Conservation (phyloP, 495 filamentous ascomycete genomes). For the Pseudoneurospora amorphoporcata region DNA sequence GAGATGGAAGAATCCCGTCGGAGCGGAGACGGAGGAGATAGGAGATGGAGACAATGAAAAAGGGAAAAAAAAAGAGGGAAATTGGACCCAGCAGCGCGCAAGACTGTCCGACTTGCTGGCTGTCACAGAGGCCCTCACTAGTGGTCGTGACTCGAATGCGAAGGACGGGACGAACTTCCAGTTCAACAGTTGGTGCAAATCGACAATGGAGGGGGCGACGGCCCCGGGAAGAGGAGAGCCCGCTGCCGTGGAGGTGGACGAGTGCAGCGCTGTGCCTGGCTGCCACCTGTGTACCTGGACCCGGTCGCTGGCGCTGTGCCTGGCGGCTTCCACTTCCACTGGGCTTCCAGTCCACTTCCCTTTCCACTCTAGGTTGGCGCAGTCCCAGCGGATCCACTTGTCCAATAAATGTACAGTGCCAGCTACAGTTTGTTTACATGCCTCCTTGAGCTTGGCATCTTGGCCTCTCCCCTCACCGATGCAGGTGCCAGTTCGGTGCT, state of each 20-base stretch:
- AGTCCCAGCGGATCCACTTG: background rate
- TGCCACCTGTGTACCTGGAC: background rate
- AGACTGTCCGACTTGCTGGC: conserved; percentile 14
- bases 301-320: background rate
- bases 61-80: background rate
- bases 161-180: background rate
- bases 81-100: conserved; percentile 18
- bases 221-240: background rate
- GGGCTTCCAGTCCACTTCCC: background rate
- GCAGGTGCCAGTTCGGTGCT: background rate
- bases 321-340: background rate
- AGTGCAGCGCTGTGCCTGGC: background rate
- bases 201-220: background rate
- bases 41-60: background rate
- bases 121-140: background rate
- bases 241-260: background rate
- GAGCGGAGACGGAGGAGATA: background rate
- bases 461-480: background rate
- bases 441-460: background rate
- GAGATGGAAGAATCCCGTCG: background rate
- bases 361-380: background rate
- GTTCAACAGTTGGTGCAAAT: background rate
- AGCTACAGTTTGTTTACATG: background rate
- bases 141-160: background rate
- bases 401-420: background rate